Evolutionary conservation across 768 basidiomycete species (phyloP).

Genomic region (Coprinellus aureogranulatus): DNA sequence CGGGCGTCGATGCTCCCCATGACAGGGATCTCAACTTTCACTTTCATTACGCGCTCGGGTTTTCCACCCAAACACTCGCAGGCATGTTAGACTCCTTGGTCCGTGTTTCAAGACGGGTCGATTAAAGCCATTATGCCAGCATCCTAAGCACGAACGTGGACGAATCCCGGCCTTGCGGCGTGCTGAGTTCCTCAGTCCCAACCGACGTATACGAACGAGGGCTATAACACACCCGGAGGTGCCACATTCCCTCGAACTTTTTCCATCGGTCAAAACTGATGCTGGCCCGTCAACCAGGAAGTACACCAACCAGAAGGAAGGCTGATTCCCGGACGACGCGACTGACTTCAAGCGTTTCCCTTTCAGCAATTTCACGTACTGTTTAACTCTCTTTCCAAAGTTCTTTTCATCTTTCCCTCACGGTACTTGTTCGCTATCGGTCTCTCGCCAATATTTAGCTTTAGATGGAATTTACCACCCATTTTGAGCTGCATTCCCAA

Average conservation of each 20-base stretch:
- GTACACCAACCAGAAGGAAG: slow-evolving; percentile 50
- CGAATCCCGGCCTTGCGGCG: slow-evolving; percentile 50
- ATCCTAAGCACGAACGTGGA: slow-evolving; percentile 65
- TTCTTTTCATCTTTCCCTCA: slow-evolving; percentile 83
- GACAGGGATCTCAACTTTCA: slow-evolving; percentile 64
- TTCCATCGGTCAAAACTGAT: slow-evolving; percentile 60
- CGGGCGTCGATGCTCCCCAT: slow-evolving; percentile 72
- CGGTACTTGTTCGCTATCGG: slow-evolving; percentile 83
- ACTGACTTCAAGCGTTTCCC: slow-evolving; percentile 76
- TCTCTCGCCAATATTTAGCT: slow-evolving; percentile 81
- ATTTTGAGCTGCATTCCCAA: slow-evolving; percentile 83
- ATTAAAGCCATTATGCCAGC: slow-evolving; percentile 77
- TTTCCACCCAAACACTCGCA: slow-evolving; percentile 78
- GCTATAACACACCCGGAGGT: slow-evolving; percentile 68
- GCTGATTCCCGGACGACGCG: slow-evolving; percentile 53
- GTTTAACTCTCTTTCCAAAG: slow-evolving; percentile 79
- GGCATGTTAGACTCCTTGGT: slow-evolving; percentile 85
- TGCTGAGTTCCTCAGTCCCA: slow-evolving; percentile 65
- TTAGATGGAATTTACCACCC: slow-evolving; percentile 85
- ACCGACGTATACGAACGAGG: slow-evolving; percentile 49
- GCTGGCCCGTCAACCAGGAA: slow-evolving; percentile 62
- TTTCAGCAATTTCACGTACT: slow-evolving; percentile 81
- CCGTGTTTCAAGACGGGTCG: slow-evolving; percentile 83
- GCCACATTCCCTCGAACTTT: slow-evolving; percentile 62
- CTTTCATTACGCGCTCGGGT: slow-evolving; percentile 70